Percentiles rank a stretch among this genome's conserved stretches.
phyloP scores from a whole-genome alignment of 164 flowering plant genomes.

The Nymphaea colorata region DNA sequence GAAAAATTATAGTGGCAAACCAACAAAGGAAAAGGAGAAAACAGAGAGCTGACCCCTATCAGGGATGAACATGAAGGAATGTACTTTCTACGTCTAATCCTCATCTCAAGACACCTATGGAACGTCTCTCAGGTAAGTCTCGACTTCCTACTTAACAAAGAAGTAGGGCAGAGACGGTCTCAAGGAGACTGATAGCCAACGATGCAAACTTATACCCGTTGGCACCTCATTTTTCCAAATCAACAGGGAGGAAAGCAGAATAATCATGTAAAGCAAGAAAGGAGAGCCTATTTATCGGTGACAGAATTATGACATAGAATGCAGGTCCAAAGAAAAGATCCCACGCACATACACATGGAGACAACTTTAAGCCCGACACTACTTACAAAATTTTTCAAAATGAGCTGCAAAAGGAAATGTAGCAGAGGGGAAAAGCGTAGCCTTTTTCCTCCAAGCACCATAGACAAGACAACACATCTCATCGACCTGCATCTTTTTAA shows the following conservation, averaged over 20 bases:
- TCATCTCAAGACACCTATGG: background rate
- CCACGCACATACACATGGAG: background rate
- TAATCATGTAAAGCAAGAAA: background rate
- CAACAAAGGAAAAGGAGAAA: background rate
- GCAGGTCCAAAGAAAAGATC: background rate
- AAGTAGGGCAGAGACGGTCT: background rate
- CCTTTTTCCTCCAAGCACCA: no score
- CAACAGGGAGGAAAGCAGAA: background rate
- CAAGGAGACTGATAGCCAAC: background rate
- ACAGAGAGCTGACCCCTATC: background rate
- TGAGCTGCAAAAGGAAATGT: no score
- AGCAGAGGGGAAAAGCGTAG: no score
- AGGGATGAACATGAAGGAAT: background rate
- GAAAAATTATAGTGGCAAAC: background rate
- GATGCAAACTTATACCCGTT: no score
- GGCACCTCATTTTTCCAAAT: no score
- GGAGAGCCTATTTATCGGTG: background rate
- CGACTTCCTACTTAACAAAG: background rate
- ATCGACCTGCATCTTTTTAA: no score
- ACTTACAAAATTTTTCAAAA: background rate
- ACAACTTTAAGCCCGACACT: background rate
- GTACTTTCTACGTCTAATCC: background rate
- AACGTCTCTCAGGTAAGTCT: background rate
- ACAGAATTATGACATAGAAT: background rate
- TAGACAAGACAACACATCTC: no score